These are phyloP conservation scores for Ramaria rubella DNA, from an alignment of 768 basidiomycete genomes.

Conservation along the genomic window DNA sequence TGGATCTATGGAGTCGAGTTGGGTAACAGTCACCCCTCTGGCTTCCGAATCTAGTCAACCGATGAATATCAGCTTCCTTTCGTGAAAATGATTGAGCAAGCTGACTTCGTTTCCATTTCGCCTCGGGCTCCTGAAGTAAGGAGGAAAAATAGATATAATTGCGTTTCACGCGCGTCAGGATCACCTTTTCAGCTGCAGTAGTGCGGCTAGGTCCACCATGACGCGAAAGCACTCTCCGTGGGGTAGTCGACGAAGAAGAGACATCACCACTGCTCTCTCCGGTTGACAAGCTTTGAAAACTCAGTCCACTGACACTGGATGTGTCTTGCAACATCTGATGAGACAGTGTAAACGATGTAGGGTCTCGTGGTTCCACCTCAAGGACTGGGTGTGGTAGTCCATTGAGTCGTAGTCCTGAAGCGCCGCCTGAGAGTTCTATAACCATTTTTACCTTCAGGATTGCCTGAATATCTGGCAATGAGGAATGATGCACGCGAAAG, in stretches of 20 bases:
- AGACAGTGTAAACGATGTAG: slow-evolving; percentile 48
- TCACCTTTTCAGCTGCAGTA: slow-evolving; percentile 67
- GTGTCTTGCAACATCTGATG: slow-evolving; percentile 68
- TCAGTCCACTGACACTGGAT: slow-evolving; percentile 57
- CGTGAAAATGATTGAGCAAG: background rate
- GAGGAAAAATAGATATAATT: slow-evolving; percentile 99
- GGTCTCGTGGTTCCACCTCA: slow-evolving; percentile 61
- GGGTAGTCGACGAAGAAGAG: slow-evolving; percentile 9
- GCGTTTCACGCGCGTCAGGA: slow-evolving; percentile 78
- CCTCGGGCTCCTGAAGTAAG: slow-evolving; percentile 92
- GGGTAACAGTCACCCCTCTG: slow-evolving; percentile 88
- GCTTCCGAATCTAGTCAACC: slow-evolving; percentile 61
- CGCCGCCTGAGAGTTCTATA: slow-evolving; percentile 74
- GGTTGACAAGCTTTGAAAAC: slow-evolving; percentile 62
- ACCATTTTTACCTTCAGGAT: slow-evolving; percentile 74
- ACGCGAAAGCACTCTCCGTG: background rate
- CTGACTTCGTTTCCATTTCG: slow-evolving; percentile 87
- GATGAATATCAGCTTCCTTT: slow-evolving; percentile 5
- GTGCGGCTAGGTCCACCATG: slow-evolving; percentile 36
- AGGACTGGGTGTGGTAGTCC: slow-evolving; percentile 69
- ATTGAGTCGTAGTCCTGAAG: slow-evolving; percentile 78
- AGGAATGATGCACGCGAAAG: slow-evolving; percentile 66
- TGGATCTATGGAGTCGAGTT: slow-evolving; percentile 94
- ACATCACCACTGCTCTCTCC: slow-evolving; percentile 22
- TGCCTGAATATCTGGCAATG: slow-evolving; percentile 64